phyloP scores from a whole-genome alignment of 257 asterid species.

The Osmanthus fragrans region DNA sequence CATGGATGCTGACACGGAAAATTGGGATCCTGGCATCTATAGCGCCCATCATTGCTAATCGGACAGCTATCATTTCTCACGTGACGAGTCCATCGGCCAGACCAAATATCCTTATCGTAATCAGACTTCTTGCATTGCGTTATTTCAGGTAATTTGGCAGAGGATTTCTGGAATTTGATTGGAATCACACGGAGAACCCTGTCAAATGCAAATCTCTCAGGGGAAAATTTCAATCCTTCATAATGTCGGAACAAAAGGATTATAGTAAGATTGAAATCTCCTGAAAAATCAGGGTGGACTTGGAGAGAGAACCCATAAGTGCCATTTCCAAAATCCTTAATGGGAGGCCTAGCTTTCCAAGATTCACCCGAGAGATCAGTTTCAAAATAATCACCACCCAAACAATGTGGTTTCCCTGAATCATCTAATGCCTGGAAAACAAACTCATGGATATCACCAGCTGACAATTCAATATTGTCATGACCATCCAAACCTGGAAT shows the following conservation, averaged over 20 bases:
- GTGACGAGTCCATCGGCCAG: constrained; percentile 94
- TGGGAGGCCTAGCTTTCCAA: constrained; percentile 90
- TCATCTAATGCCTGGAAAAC: constrained; percentile 80
- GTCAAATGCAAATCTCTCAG: constrained; percentile 61
- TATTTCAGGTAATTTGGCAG: constrained; percentile 42
- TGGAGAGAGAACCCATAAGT: constrained; percentile 64
- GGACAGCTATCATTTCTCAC: constrained; percentile 63
- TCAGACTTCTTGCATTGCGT: constrained; percentile 55
- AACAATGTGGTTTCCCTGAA: constrained; percentile 56
- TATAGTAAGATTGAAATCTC: constrained; percentile 72
- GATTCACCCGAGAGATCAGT: constrained; percentile 74
- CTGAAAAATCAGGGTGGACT: constrained; percentile 80
- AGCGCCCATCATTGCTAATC: constrained; percentile 70
- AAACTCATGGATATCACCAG: constrained; percentile 72
- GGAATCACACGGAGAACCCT: constrained; percentile 58
- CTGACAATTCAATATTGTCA: constrained; percentile 38
- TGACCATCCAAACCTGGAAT: constrained; percentile 54
- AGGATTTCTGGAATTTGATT: constrained; percentile 47
- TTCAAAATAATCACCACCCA: constrained; percentile 93
- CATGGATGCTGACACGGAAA: constrained; percentile 75
- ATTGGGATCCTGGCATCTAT: constrained; percentile 67
- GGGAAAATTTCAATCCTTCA: constrained; percentile 69
- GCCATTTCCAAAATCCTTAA: constrained; percentile 73
- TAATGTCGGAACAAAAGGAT: constrained; percentile 64
- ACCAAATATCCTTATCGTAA: constrained; percentile 65